Percentiles rank a stretch among this genome's conserved stretches.
These are phyloP conservation scores for Chlorella sp. DNA, from an alignment of 139 green algal genomes.

Conservation along the genomic window DNA sequence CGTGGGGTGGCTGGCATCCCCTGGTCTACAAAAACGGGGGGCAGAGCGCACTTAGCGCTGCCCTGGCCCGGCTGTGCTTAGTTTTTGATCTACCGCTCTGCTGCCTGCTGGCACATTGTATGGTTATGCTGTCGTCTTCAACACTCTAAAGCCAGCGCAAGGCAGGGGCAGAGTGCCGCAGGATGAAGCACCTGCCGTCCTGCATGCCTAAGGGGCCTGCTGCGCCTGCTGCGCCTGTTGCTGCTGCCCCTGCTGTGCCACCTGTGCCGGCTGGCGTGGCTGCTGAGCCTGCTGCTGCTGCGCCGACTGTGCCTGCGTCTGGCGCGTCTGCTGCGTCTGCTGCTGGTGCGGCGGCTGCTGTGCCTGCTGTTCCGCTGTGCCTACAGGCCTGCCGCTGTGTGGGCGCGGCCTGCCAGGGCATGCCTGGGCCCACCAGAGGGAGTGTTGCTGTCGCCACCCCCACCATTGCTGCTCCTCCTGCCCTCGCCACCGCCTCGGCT, in stretches of 20 bases:
- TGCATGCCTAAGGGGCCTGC: background rate
- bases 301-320: background rate
- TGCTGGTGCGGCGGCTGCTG: background rate
- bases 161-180: background rate
- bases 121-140: background rate
- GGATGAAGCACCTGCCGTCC: too few species aligned
- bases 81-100: background rate
- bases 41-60: too few species aligned
- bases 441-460: too few species aligned
- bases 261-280: background rate
- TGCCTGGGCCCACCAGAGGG: background rate
- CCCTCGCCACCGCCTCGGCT: background rate
- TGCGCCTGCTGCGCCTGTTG: background rate
- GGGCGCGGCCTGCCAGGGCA: background rate
- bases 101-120: background rate
- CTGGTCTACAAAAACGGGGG: too few species aligned
- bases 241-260: background rate
- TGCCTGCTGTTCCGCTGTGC: background rate
- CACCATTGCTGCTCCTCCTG: too few species aligned
- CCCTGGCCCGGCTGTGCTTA: too few species aligned
- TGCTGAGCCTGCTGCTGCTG: background rate
- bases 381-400: background rate
- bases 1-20: too few species aligned
- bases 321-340: background rate
- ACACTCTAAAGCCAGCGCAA: background rate